phyloP scores from a whole-genome alignment of 2,329 filamentous ascomycete species.

The Aphanocladium album region DNA sequence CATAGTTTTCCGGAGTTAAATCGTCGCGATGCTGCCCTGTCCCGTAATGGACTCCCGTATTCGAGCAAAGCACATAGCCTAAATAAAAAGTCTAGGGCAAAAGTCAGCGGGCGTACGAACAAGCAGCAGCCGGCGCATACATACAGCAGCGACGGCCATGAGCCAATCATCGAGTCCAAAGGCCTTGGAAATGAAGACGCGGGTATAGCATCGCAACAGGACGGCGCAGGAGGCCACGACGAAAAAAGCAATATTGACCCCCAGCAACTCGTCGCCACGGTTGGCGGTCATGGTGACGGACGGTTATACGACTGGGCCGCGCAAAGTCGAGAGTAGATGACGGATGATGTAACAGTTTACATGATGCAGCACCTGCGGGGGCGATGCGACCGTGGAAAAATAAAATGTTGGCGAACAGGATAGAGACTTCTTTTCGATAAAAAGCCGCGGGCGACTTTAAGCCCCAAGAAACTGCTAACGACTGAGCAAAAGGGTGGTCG shows the following conservation, averaged over 20 bases:
- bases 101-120: not conserved
- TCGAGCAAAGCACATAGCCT: slow-evolving; percentile 23
- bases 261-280: slow-evolving; percentile 27
- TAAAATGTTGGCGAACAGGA: not conserved
- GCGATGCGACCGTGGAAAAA: not conserved
- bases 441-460: too few relatives aligned
- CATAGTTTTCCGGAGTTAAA: slow-evolving; percentile 19
- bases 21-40: slow-evolving; percentile 31
- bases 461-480: not conserved
- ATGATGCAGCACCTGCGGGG: not conserved
- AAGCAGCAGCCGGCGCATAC: not conserved
- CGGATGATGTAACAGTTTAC: not conserved
- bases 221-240: slow-evolving; percentile 22
- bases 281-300: slow-evolving; percentile 16
- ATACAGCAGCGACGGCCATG: slow-evolving; percentile 29
- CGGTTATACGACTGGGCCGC: not conserved
- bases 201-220: slow-evolving; percentile 28
- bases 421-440: too few relatives aligned
- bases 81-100: slow-evolving; percentile 20
- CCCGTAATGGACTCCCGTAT: slow-evolving; percentile 29
- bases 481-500: not conserved
- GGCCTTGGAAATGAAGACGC: slow-evolving; percentile 26
- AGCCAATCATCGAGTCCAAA: slow-evolving; percentile 34
- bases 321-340: not conserved
- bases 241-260: slow-evolving; percentile 27